Conservation (phyloP, 1,284 basidiomycete genomes). For the Malassezia brasiliensis region DNA sequence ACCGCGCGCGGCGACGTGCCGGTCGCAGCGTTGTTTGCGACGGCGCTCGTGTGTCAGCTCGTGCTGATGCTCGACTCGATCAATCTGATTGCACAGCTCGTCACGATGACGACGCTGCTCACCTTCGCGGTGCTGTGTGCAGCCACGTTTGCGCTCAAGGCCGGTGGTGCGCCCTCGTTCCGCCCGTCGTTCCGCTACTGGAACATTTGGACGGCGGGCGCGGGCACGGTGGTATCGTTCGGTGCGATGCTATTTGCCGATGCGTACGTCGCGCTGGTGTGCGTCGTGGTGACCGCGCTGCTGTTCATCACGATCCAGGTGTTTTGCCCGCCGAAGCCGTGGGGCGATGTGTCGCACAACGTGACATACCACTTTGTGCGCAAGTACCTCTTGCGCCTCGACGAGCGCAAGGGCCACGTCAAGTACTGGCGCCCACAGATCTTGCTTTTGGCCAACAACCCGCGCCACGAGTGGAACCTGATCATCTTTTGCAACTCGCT, state of each 20-base stretch:
- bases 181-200: constrained; percentile 47
- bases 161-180: constrained; percentile 46
- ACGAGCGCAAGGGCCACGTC: constrained; percentile 47
- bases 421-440: constrained; percentile 48
- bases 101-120: constrained; percentile 46
- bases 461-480: constrained; percentile 44
- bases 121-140: constrained; percentile 45
- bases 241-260: constrained; percentile 47
- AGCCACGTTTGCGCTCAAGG: constrained; percentile 45
- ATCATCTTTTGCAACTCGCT: constrained; percentile 49
- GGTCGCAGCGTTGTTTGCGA: constrained; percentile 39
- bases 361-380: constrained; percentile 46
- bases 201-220: constrained; percentile 47
- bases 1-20: constrained; percentile 42
- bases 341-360: constrained; percentile 48
- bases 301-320: constrained; percentile 44
- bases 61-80: constrained; percentile 44
- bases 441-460: constrained; percentile 44
- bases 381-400: constrained; percentile 45
- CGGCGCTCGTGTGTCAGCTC: constrained; percentile 39
- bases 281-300: constrained; percentile 36
- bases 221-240: constrained; percentile 34
- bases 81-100: constrained; percentile 46
- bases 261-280: constrained; percentile 27
- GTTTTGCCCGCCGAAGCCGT: constrained; percentile 44